Evolutionary conservation across 192 early-diverging fungal genomes (phyloP), one percentile per base, ranked within the genome.

Genomic region (Umbelopsis sp.): DNA sequence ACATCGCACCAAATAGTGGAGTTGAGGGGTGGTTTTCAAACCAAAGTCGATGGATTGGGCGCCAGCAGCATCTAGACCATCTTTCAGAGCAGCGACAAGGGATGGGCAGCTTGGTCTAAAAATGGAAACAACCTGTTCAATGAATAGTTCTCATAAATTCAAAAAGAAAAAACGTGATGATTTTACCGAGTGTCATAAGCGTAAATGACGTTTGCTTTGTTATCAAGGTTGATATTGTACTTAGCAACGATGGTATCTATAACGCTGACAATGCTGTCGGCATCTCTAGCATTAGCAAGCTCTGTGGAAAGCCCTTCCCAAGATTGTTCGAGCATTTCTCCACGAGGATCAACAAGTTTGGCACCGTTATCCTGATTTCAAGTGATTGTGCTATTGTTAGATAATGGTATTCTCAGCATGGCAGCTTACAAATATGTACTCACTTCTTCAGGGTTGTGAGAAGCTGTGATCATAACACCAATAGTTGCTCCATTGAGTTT

Each of bases 401-500:
- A 11, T 41, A 6, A 11, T 2, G 22, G 21, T 50, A 47, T 24
- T 45, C 12, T 32, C 11, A 21, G 6, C 9, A 25, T 11, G 25
- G 45, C 22, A 49, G 51, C n/a, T 38, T 45, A 11, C 22, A 32
- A 36, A 24, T 41, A 54, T 36, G 45, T 5, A 45, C 59, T 72
- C 83, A 94, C 93, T 70, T 77, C 78, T 81, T 93, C 95, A 53
- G 95, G 92, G 82, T 99, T 99, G 85, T 99, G 98, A 31, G 96
- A 98, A 36, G 98, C 98, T 50, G 98, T 99, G 71, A 99, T 88
- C 98, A 99, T 98, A 44, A 94, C 90, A 66, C 98, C 98, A 71
- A 99, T 96, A 62, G 81, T 84, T 70, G 90, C 87, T 59, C 96
- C 93, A 32, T 87, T 79, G 66, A 96, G 85, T 77, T 87, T 91